Conservation (phyloP, 768 basidiomycete species). For the Lentinula boryana region DNA sequence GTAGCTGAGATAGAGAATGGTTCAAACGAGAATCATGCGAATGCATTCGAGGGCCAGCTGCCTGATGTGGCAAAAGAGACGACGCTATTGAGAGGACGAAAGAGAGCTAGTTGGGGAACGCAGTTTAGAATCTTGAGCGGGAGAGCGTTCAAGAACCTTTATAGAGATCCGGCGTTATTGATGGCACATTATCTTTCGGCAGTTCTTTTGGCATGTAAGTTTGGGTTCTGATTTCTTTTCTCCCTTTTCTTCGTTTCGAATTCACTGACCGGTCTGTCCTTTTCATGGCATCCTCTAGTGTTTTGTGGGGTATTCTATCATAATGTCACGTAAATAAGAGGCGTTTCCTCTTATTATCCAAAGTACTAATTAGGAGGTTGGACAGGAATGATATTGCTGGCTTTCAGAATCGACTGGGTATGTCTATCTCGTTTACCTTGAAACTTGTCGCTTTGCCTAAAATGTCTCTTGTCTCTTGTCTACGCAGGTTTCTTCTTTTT, state of each 20-base stretch:
- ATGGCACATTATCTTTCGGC: slow-evolving; percentile 86
- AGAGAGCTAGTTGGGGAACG: slow-evolving; percentile 80
- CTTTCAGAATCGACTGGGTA: slow-evolving; percentile 91
- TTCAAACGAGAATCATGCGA: slow-evolving; percentile 19
- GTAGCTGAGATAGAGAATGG: not conserved
- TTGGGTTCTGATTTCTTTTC: not conserved
- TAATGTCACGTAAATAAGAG: slow-evolving; percentile 60
- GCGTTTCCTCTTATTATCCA: not conserved
- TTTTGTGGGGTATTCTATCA: slow-evolving; percentile 93
- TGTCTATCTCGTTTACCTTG: slow-evolving; percentile 6
- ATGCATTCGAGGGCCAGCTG: slow-evolving; percentile 28
- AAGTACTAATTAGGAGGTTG: not conserved
- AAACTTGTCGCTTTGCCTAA: not conserved
- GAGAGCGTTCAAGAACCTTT: slow-evolving; percentile 96
- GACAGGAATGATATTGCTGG: slow-evolving; percentile 86
- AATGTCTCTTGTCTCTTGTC: not conserved
- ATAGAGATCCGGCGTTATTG: slow-evolving; percentile 89
- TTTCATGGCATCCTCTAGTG: slow-evolving; percentile 34
- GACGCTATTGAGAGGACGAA: slow-evolving; percentile 58
- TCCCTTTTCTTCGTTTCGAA: not conserved
- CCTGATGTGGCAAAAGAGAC: slow-evolving; percentile 71
- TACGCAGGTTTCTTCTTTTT: slow-evolving; percentile 88
- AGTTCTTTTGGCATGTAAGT: slow-evolving; percentile 77
- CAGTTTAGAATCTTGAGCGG: slow-evolving; percentile 96
- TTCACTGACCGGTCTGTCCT: slow-evolving; percentile 3